These are phyloP conservation scores for Penicillium sp. DNA, from an alignment of 2,329 filamentous ascomycete species.

Conservation along the genomic window DNA sequence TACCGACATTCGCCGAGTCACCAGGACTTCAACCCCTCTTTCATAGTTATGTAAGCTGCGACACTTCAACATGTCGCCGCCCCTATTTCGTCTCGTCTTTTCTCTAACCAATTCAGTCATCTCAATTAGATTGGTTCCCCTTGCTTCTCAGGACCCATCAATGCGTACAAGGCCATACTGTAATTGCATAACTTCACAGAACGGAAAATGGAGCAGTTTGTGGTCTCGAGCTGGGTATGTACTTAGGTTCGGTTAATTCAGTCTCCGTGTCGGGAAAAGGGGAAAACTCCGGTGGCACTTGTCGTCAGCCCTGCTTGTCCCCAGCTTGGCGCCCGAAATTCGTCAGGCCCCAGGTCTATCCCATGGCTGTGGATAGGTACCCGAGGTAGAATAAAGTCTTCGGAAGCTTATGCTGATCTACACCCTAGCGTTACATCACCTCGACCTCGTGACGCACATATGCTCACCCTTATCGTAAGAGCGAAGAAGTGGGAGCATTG, in stretches of 20 bases:
- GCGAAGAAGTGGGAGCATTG: neutral
- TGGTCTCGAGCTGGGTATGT: neutral
- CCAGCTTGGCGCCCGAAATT: neutral
- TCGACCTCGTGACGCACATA: neutral
- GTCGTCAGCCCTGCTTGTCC: conserved; percentile 1
- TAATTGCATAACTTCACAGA: no score
- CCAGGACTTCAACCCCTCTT: no score
- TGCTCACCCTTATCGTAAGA: neutral
- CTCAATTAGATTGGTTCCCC: no score
- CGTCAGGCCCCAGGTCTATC: neutral
- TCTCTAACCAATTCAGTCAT: no score
- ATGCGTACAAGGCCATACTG: no score
- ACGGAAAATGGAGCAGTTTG: neutral
- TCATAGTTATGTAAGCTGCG: no score
- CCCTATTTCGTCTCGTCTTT: no score
- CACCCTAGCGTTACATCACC: neutral
- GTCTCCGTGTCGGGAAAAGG: conserved; percentile 8
- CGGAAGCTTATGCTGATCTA: neutral
- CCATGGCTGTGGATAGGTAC: conserved; percentile 4
- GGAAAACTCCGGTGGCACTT: conserved; percentile 30
- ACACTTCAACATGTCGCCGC: no score
- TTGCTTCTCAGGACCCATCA: no score
- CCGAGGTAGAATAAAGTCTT: neutral
- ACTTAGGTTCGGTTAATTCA: conserved; percentile 16
- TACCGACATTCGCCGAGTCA: no score